These are phyloP conservation scores for Allium cepa DNA, from an alignment of 106 monocot species.

Conservation along the genomic window DNA sequence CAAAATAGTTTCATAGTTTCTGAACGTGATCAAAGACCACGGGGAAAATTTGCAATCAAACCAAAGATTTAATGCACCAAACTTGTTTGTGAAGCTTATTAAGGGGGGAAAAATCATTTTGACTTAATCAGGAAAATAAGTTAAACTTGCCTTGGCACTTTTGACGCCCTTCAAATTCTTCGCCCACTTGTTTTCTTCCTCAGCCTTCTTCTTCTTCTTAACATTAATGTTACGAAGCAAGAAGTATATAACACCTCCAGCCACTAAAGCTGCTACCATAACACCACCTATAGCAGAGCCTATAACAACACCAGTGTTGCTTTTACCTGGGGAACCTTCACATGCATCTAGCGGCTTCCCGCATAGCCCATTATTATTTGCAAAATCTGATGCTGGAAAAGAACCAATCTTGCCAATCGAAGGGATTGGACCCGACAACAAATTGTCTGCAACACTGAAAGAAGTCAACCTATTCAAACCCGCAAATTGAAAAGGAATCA, in stretches of 20 bases:
- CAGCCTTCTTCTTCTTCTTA: slow-evolving; percentile 45
- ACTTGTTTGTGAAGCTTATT: no score
- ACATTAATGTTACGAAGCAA: slow-evolving; percentile 32
- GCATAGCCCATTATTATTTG: slow-evolving; percentile 64
- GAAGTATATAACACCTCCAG: slow-evolving; percentile 41
- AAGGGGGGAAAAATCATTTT: no score
- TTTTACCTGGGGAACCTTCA: slow-evolving; percentile 20
- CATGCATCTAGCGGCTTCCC: slow-evolving; percentile 40
- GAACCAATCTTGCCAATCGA: not conserved
- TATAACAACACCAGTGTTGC: slow-evolving; percentile 34
- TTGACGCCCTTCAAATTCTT: slow-evolving; percentile 49
- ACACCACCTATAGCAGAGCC: slow-evolving; percentile 55
- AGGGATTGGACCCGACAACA: slow-evolving; percentile 56
- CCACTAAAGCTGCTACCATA: slow-evolving; percentile 27
- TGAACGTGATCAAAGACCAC: no score
- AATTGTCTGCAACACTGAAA: slow-evolving; percentile 64
- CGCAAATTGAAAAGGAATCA: slow-evolving; percentile 48
- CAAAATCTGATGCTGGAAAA: slow-evolving; percentile 9
- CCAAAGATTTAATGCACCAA: no score
- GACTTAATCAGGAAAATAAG: not conserved
- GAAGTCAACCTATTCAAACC: slow-evolving; percentile 37
- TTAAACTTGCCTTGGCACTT: slow-evolving; percentile 40
- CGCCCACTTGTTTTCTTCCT: slow-evolving; percentile 55
- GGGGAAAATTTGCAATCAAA: no score
- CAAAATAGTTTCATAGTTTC: no score